Evolutionary conservation across 192 early-diverging fungal genomes (phyloP).

Genomic region (Geranomyces michiganensis): DNA sequence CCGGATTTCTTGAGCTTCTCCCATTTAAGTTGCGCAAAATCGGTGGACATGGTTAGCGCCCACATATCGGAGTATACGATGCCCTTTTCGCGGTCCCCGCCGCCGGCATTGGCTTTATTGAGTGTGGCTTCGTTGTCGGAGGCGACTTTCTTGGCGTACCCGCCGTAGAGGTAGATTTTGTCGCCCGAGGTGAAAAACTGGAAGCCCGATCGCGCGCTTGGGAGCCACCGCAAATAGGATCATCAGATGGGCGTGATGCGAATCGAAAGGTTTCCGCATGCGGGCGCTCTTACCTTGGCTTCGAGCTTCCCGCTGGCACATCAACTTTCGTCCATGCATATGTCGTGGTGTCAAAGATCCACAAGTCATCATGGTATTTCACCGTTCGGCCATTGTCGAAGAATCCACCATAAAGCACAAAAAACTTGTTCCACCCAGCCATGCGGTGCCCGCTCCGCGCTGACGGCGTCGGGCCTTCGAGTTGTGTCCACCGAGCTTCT

Average conservation of each 20-base stretch:
- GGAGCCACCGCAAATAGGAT: not conserved
- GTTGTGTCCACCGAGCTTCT: slow-evolving; percentile 67
- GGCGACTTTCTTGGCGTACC: slow-evolving; percentile 58
- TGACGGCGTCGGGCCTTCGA: slow-evolving; percentile 52
- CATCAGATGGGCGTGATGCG: not conserved
- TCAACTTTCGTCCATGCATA: slow-evolving; percentile 60
- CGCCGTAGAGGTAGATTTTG: slow-evolving; percentile 66
- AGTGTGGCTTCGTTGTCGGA: slow-evolving; percentile 15
- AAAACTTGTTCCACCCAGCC: slow-evolving; percentile 36
- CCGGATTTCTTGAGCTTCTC: slow-evolving; percentile 64
- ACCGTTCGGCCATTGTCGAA: slow-evolving; percentile 48
- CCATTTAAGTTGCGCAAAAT: slow-evolving; percentile 61
- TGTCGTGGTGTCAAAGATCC: slow-evolving; percentile 67
- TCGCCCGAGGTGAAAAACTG: slow-evolving; percentile 60
- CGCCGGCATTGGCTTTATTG: slow-evolving; percentile 44
- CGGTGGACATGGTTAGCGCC: slow-evolving; percentile 63
- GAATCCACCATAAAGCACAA: slow-evolving; percentile 70
- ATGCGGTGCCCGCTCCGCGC: slow-evolving; percentile 37
- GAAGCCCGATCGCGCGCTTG: slow-evolving; percentile 60
- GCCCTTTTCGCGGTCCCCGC: slow-evolving; percentile 16
- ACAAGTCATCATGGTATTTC: slow-evolving; percentile 65
- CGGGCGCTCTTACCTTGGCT: slow-evolving; percentile 11
- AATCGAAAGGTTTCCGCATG: not conserved
- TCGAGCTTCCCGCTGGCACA: slow-evolving; percentile 13
- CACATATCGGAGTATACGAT: slow-evolving; percentile 44